phyloP scores from a whole-genome alignment of 2,329 filamentous ascomycete genomes.

The Cadophora malorum region DNA sequence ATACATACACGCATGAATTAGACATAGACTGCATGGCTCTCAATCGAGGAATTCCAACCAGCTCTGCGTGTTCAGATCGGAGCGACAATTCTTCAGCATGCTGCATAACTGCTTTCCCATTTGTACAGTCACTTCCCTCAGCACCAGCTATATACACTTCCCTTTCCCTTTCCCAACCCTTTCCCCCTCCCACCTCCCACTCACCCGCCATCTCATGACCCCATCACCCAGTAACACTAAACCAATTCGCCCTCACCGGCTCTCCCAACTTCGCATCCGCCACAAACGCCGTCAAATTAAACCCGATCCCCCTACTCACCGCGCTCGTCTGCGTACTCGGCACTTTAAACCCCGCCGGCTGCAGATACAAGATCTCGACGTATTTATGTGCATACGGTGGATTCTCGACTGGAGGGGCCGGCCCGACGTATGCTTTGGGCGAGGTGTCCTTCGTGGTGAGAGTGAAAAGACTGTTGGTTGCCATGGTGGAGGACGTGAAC shows the following conservation, averaged over 20 bases:
- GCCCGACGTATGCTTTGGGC: slow-evolving; percentile 25
- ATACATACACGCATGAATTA: slow-evolving; percentile 3
- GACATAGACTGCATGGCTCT: slow-evolving; percentile 16
- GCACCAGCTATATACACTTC: neutral
- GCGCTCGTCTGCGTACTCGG: slow-evolving; percentile 17
- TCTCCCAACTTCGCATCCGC: slow-evolving; percentile 19
- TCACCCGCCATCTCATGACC: neutral
- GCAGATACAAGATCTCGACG: slow-evolving; percentile 26
- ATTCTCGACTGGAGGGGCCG: slow-evolving; percentile 29
- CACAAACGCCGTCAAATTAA: slow-evolving; percentile 30
- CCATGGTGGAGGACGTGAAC: slow-evolving; percentile 24
- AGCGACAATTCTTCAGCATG: no score
- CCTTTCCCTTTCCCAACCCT: no score
- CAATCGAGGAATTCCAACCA: neutral
- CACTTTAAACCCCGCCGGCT: slow-evolving; percentile 27
- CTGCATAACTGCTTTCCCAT: neutral
- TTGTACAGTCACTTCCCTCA: neutral
- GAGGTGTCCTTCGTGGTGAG: slow-evolving; percentile 26
- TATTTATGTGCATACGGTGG: slow-evolving; percentile 30
- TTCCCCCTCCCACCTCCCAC: no score
- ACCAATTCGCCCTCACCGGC: slow-evolving; percentile 30
- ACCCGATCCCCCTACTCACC: slow-evolving; percentile 26
- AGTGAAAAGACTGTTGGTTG: slow-evolving; percentile 18
- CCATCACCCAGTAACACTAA: slow-evolving; percentile 22
- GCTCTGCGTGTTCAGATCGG: neutral